Conservation (phyloP, 345 rosid species). For the Euphorbia lathyris region DNA sequence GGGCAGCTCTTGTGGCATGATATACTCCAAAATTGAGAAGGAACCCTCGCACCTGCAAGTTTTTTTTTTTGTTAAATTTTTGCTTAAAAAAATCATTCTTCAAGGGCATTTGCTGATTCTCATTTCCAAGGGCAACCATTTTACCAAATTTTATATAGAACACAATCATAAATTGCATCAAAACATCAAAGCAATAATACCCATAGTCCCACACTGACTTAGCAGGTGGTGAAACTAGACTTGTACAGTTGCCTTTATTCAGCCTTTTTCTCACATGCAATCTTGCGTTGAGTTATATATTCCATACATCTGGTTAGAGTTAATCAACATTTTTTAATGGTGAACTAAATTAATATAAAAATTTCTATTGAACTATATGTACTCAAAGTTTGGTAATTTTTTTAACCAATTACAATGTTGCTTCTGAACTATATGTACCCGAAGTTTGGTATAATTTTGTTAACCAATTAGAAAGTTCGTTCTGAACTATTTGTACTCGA, state of each 20-base stretch:
- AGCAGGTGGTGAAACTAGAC: neutral
- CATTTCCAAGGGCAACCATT: neutral
- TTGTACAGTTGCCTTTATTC: neutral
- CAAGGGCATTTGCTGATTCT: constrained; percentile 3
- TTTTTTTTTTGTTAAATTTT: constrained; percentile 12
- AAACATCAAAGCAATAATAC: too few species aligned
- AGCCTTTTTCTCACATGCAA: too few species aligned
- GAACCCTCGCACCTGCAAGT: constrained; percentile 81
- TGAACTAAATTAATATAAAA: too few species aligned
- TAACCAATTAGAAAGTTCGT: neutral
- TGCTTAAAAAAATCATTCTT: constrained; percentile 4
- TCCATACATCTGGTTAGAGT: too few species aligned
- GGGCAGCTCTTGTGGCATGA: constrained; percentile 88
- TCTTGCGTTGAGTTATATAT: too few species aligned
- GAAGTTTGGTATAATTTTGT: too few species aligned
- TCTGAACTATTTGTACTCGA: neutral
- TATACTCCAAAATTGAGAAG: constrained; percentile 96
- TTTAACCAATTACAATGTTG: too few species aligned
- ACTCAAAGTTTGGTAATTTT: too few species aligned
- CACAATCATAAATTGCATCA: neutral
- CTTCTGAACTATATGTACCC: too few species aligned
- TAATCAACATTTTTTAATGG: too few species aligned
- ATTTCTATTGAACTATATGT: too few species aligned
- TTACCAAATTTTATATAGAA: constrained; percentile 5
- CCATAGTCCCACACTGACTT: too few species aligned